Conservation (phyloP, 148 eudicot genomes). For the Persicaria maculosa region DNA sequence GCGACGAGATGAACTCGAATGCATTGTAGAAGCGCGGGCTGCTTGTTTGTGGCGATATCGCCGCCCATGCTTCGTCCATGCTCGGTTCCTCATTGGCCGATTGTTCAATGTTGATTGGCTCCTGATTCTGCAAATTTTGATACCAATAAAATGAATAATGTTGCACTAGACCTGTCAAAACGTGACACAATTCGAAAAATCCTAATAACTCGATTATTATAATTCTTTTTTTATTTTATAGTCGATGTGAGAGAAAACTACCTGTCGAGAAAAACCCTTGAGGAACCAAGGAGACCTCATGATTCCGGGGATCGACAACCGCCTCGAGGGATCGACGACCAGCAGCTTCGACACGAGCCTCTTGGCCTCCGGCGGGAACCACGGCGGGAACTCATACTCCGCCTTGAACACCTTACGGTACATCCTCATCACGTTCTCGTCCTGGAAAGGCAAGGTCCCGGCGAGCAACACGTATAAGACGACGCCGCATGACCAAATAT, state of each 20-base stretch:
- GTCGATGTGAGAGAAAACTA: neutral
- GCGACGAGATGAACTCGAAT: conserved; percentile 76
- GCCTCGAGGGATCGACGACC: conserved; percentile 39
- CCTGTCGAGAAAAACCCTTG: conserved; percentile 8
- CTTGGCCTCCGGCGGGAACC: conserved; percentile 51
- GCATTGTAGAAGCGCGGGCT: conserved; percentile 69
- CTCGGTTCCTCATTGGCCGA: neutral
- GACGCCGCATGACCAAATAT: conserved; percentile 81
- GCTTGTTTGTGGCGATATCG: neutral
- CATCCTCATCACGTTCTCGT: conserved; percentile 61
- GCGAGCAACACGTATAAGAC: conserved; percentile 49
- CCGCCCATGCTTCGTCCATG: neutral
- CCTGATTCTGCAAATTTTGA: neutral
- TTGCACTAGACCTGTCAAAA: neutral
- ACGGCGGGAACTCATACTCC: conserved; percentile 51
- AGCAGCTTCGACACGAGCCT: conserved; percentile 49
- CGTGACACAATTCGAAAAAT: neutral
- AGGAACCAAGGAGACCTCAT: conserved; percentile 52
- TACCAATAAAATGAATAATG: neutral
- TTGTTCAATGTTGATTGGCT: neutral
- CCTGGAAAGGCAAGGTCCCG: conserved; percentile 61
- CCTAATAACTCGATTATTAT: too few species aligned
- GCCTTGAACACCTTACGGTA: conserved; percentile 54
- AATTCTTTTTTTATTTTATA: too few species aligned
- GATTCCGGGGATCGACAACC: conserved; percentile 45